Conservation (phyloP, 2,329 filamentous ascomycete species). For the Diaporthe humulicola region DNA sequence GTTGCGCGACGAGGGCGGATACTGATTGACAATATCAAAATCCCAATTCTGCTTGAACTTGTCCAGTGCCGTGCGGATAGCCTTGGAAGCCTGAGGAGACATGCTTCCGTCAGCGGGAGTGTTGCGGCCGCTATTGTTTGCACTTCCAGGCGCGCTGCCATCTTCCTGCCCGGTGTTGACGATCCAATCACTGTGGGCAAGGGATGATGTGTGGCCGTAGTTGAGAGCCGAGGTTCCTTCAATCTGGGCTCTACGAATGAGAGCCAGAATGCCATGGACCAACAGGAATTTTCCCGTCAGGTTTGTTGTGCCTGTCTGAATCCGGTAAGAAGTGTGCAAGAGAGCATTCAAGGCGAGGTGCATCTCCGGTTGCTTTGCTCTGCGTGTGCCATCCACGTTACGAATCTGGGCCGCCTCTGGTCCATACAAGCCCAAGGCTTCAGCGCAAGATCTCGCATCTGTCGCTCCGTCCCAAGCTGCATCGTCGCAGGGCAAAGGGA, state of each 20-base stretch:
- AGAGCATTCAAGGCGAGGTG: constrained; percentile 72
- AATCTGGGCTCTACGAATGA: constrained; percentile 64
- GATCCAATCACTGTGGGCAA: constrained; percentile 72
- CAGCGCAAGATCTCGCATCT: constrained; percentile 70
- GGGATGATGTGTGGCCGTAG: constrained; percentile 64
- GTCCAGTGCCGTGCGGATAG: constrained; percentile 70
- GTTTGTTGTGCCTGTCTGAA: constrained; percentile 77
- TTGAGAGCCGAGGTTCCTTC: constrained; percentile 54
- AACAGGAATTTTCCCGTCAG: constrained; percentile 81
- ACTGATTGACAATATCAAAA: constrained; percentile 76
- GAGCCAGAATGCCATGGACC: constrained; percentile 75
- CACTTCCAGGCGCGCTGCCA: constrained; percentile 57
- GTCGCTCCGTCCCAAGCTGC: constrained; percentile 77
- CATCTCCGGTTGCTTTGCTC: constrained; percentile 75
- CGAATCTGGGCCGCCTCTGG: constrained; percentile 63
- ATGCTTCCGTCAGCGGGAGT: constrained; percentile 61
- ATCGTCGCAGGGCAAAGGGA: constrained; percentile 81
- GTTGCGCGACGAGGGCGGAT: constrained; percentile 64
- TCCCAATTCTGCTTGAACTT: constrained; percentile 83
- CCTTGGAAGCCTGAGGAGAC: constrained; percentile 61
- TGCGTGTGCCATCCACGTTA: constrained; percentile 74
- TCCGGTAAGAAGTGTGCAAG: constrained; percentile 68
- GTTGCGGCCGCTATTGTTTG: constrained; percentile 58
- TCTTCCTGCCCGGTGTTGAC: constrained; percentile 56
- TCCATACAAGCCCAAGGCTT: constrained; percentile 75